A percentile compares a stretch with the other conserved stretches of the same genome.
These are phyloP conservation scores for Colletotrichum somersetense DNA, from an alignment of 2,329 filamentous ascomycete genomes.

Conservation along the genomic window DNA sequence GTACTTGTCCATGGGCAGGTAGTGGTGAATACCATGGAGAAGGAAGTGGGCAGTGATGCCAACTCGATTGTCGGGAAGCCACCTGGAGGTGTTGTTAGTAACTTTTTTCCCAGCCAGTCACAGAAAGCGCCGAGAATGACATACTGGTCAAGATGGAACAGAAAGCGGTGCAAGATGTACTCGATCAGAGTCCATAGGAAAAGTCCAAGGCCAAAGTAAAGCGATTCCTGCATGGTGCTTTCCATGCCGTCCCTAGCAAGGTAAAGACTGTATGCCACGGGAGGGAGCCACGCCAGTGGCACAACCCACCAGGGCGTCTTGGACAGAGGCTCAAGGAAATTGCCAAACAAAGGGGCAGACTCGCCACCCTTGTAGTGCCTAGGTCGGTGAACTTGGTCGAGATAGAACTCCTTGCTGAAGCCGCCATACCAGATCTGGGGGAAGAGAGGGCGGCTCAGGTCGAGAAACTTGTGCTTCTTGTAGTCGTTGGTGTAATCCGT, in stretches of 20 bases:
- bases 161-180: slow-evolving; percentile 87
- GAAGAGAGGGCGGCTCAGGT: slow-evolving; percentile 86
- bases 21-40: slow-evolving; percentile 97
- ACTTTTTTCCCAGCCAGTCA: not conserved
- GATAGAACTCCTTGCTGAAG: slow-evolving; percentile 95
- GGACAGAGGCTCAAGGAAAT: slow-evolving; percentile 97
- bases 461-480: slow-evolving; percentile 93
- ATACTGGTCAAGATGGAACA: slow-evolving; percentile 95
- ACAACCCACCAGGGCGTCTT: slow-evolving; percentile 96
- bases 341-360: slow-evolving; percentile 94
- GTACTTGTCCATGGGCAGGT: slow-evolving; percentile 98
- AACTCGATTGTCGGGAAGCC: slow-evolving; percentile 91
- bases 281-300: slow-evolving; percentile 87
- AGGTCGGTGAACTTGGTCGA: slow-evolving; percentile 95
- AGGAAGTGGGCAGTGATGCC: slow-evolving; percentile 90
- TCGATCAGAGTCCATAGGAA: slow-evolving; percentile 91
- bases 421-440: slow-evolving; percentile 89
- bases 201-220: slow-evolving; percentile 79
- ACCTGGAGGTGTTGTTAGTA: slow-evolving; percentile 65
- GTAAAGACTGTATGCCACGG: slow-evolving; percentile 78
- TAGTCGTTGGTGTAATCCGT: slow-evolving; percentile 84
- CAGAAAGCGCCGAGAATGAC: slow-evolving; percentile 50
- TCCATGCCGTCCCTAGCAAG: slow-evolving; percentile 73
- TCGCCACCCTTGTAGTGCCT: slow-evolving; percentile 94
- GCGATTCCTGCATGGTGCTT: slow-evolving; percentile 59